phyloP scores from a whole-genome alignment of 2,329 filamentous ascomycete species.

The Thermoascus crustaceus region DNA sequence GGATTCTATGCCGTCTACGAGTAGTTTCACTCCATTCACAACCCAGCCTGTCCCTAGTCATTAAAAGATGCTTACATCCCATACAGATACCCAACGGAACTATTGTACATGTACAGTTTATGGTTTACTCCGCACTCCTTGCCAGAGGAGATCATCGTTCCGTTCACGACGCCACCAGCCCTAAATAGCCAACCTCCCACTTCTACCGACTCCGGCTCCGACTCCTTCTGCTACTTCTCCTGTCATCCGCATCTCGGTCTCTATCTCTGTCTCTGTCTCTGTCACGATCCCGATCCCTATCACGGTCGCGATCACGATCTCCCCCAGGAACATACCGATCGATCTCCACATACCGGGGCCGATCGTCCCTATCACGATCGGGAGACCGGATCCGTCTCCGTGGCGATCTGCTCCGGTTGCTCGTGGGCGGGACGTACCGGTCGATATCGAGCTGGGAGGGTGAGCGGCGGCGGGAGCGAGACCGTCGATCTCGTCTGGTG shows the following conservation, averaged over 20 bases:
- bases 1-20: too few species aligned
- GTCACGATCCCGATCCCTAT: slow-evolving; percentile 11
- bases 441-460: slow-evolving; percentile 33
- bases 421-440: slow-evolving; percentile 36
- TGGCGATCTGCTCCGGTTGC: slow-evolving; percentile 33
- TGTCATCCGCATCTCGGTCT: slow-evolving; percentile 12
- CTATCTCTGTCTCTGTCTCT: slow-evolving; percentile 11
- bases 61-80: too few species aligned
- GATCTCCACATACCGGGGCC: slow-evolving; percentile 29
- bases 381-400: slow-evolving; percentile 31
- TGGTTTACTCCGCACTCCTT: too few species aligned
- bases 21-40: too few species aligned
- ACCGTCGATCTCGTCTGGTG: slow-evolving; percentile 17
- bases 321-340: slow-evolving; percentile 39
- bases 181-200: too few species aligned
- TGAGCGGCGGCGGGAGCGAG: slow-evolving; percentile 20
- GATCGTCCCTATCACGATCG: slow-evolving; percentile 23
- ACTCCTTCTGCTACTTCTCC: slow-evolving; percentile 14
- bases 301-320: slow-evolving; percentile 14
- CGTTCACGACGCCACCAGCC: too few species aligned
- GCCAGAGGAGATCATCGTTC: too few species aligned
- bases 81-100: too few species aligned
- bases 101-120: too few species aligned
- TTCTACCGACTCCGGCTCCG: slow-evolving; percentile 21
- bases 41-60: too few species aligned